These are phyloP conservation scores for Wickerhamomyces bisporus DNA, from an alignment of 805 yeast species.

Conservation along the genomic window DNA sequence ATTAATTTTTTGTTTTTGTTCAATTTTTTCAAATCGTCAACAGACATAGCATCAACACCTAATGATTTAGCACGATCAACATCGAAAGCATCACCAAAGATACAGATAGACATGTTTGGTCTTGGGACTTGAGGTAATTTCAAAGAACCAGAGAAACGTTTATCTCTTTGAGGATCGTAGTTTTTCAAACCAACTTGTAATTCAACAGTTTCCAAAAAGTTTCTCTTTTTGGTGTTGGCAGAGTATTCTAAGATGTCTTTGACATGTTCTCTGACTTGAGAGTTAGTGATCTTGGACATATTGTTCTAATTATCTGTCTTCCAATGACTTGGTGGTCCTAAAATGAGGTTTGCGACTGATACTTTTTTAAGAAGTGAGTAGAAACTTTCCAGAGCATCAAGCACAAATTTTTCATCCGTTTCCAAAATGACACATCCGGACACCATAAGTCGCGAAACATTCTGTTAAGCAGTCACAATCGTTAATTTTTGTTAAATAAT, in stretches of 20 bases:
- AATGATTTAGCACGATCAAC: constrained; percentile 99
- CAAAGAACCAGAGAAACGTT: constrained; percentile 99
- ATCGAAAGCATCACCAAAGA: constrained; percentile 99
- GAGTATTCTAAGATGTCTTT: constrained; percentile 86
- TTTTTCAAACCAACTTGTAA: constrained; percentile 99
- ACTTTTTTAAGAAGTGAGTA: not conserved
- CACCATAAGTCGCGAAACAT: constrained; percentile 1
- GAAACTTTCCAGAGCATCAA: not conserved
- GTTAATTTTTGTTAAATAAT: too few species aligned
- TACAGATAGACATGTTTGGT: constrained; percentile 99
- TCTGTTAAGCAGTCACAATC: not conserved
- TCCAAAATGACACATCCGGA: not conserved
- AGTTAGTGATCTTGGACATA: constrained; percentile 85
- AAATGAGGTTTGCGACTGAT: constrained; percentile 41
- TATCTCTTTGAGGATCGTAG: constrained; percentile 99
- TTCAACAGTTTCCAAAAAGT: constrained; percentile 99
- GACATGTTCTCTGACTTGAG: constrained; percentile 97
- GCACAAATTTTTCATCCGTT: constrained; percentile 1
- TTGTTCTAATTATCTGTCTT: constrained; percentile 52
- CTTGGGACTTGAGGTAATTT: constrained; percentile 99
- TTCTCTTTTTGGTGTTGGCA: constrained; percentile 97
- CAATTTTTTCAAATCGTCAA: constrained; percentile 98
- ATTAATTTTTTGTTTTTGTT: constrained; percentile 99
- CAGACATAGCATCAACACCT: constrained; percentile 99
- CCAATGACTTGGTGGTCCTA: constrained; percentile 61